Percentiles rank a stretch among this genome's conserved stretches.
phyloP scores from a whole-genome alignment of 352 stramenopile genomes.

The Pythium aristosporum region DNA sequence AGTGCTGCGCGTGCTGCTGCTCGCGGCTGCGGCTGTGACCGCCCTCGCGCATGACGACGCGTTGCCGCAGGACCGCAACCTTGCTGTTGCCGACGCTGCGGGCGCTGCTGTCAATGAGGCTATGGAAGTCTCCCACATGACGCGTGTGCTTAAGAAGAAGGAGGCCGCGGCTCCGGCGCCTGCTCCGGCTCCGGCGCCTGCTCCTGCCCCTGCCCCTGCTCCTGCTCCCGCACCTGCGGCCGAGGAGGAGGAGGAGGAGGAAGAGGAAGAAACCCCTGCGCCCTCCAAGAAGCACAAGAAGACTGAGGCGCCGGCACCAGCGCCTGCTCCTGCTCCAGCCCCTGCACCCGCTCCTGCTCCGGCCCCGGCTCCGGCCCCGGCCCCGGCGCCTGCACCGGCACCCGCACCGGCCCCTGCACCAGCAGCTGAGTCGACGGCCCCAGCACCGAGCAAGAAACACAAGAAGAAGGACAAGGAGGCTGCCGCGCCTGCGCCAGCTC shows the following conservation, averaged over 20 bases:
- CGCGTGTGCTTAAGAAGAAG: slow-evolving; percentile 27
- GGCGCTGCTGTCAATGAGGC: neutral
- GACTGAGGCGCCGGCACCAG: slow-evolving; percentile 8
- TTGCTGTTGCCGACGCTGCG: neutral
- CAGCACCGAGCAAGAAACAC: slow-evolving; percentile 20
- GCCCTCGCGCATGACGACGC: slow-evolving; percentile 32
- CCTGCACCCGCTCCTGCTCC: slow-evolving; percentile 2
- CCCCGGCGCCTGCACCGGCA: slow-evolving; percentile 1
- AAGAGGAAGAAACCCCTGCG: slow-evolving; percentile 24
- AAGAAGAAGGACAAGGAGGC: slow-evolving; percentile 15
- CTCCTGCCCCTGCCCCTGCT: neutral
- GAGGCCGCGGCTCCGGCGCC: slow-evolving; percentile 9
- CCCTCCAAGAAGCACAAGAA: slow-evolving; percentile 21
- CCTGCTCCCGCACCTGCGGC: slow-evolving; percentile 10
- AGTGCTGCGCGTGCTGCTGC: slow-evolving; percentile 52
- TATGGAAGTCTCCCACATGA: slow-evolving; percentile 6
- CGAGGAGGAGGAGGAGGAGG: slow-evolving; percentile 19
- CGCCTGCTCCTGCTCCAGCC: neutral
- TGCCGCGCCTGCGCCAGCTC: slow-evolving; percentile 16
- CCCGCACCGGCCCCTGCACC: slow-evolving; percentile 1
- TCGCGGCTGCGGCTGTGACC: slow-evolving; percentile 48
- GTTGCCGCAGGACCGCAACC: slow-evolving; percentile 16
- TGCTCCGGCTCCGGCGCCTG: neutral
- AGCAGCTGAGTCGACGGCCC: slow-evolving; percentile 2
- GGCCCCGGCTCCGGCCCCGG: slow-evolving; percentile 4